phyloP scores from a whole-genome alignment of 106 monocot species.

The Dioscorea zingiberensis region DNA sequence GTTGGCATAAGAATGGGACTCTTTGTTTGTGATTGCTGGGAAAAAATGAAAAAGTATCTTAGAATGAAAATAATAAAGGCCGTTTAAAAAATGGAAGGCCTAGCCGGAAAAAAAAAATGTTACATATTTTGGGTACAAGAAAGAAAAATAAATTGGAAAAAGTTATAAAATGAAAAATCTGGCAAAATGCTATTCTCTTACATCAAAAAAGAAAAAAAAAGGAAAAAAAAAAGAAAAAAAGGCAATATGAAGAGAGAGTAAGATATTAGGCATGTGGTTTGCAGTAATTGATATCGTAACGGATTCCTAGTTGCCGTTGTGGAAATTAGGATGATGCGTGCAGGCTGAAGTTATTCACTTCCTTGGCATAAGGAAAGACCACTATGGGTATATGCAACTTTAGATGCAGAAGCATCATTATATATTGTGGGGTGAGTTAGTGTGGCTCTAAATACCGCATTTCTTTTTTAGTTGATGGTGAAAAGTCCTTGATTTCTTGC shows the following conservation, averaged over 20 bases:
- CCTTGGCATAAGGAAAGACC: neutral
- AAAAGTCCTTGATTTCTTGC: slow-evolving; percentile 20
- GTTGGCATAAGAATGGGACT: too few relatives aligned
- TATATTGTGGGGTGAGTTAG: slow-evolving; percentile 1
- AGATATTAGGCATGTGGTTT: too few relatives aligned
- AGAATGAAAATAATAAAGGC: slow-evolving; percentile 4
- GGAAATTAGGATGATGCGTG: neutral
- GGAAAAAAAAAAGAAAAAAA: neutral
- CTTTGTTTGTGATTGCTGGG: too few relatives aligned
- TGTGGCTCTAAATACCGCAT: neutral
- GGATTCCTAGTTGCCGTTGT: too few relatives aligned
- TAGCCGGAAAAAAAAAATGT: neutral
- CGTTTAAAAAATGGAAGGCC: neutral
- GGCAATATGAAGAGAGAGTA: neutral
- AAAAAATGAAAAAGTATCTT: neutral
- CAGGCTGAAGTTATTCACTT: neutral
- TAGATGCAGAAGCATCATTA: neutral
- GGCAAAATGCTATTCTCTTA: too few relatives aligned
- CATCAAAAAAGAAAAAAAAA: neutral
- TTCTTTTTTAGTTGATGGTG: slow-evolving; percentile 9
- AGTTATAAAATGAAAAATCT: neutral
- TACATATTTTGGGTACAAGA: neutral
- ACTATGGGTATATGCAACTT: neutral
- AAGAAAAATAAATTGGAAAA: neutral
- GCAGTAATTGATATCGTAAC: too few relatives aligned